Conservation (phyloP, 192 early-diverging fungal species). For the Coemansia sp. region DNA sequence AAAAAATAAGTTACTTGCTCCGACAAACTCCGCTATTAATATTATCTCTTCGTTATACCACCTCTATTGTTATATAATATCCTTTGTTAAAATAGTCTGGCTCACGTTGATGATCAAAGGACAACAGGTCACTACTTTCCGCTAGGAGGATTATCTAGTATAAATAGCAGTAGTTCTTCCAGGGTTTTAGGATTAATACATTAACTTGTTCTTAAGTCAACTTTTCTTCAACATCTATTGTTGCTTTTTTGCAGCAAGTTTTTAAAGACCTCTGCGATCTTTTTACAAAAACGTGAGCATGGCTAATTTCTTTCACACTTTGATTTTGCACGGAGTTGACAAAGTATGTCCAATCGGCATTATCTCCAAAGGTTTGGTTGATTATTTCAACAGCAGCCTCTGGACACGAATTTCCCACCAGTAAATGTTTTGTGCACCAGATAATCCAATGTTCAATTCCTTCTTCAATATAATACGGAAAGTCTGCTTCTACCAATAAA, state of each 20-base stretch:
- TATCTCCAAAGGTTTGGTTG: conserved; percentile 7
- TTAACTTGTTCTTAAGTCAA: too few species aligned
- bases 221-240: too few species aligned
- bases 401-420: conserved; percentile 24
- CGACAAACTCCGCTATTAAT: background rate
- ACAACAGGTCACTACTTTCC: too few species aligned
- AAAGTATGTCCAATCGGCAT: conserved; percentile 36
- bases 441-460: conserved; percentile 48
- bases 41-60: too few species aligned
- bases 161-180: too few species aligned
- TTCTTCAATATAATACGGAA: conserved; percentile 33
- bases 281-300: conserved; percentile 44
- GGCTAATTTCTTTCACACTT: conserved; percentile 43
- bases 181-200: too few species aligned
- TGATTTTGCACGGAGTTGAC: conserved; percentile 36
- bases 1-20: background rate
- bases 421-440: conserved; percentile 33
- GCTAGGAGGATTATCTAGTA: too few species aligned
- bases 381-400: conserved; percentile 24
- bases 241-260: background rate
- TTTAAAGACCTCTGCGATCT: background rate
- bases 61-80: too few species aligned
- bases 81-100: too few species aligned
- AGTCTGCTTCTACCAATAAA: conserved; percentile 31
- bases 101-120: too few species aligned